Conservation (phyloP, 2,329 filamentous ascomycete species). For the Thielaviopsis populi region DNA sequence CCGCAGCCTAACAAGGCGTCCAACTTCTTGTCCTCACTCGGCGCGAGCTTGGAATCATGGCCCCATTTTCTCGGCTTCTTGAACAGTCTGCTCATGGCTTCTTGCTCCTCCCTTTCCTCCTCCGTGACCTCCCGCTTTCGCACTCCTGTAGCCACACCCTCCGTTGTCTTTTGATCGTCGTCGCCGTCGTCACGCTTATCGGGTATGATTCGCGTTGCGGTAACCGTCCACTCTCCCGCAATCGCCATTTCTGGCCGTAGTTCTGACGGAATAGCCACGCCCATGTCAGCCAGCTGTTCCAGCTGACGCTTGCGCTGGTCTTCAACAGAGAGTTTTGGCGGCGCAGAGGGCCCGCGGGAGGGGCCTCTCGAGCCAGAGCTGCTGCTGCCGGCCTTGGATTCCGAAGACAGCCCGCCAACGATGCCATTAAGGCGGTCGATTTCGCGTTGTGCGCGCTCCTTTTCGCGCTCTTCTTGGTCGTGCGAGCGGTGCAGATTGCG, state of each 20-base stretch:
- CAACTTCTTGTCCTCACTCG: slow-evolving; percentile 38
- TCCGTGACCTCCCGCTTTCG: slow-evolving; percentile 48
- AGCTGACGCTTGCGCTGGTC: slow-evolving; percentile 69
- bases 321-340: slow-evolving; percentile 28
- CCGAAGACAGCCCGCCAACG: slow-evolving; percentile 34
- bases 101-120: slow-evolving; percentile 45
- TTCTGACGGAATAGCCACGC: slow-evolving; percentile 67
- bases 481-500: slow-evolving; percentile 76
- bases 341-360: slow-evolving; percentile 8
- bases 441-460: slow-evolving; percentile 68
- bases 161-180: slow-evolving; percentile 24
- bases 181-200: slow-evolving; percentile 26
- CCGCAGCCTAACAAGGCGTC: slow-evolving; percentile 41
- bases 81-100: slow-evolving; percentile 42
- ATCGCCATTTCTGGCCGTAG: slow-evolving; percentile 70
- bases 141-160: slow-evolving; percentile 40
- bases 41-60: slow-evolving; percentile 35
- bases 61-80: slow-evolving; percentile 45
- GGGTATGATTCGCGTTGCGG: slow-evolving; percentile 44
- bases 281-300: slow-evolving; percentile 75
- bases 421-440: slow-evolving; percentile 73
- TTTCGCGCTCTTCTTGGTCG: slow-evolving; percentile 66
- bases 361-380: not conserved
- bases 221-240: slow-evolving; percentile 74
- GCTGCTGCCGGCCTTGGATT: slow-evolving; percentile 12